Conservation (phyloP, 352 stramenopile genomes). For the Phytophthora ramorum region DNA sequence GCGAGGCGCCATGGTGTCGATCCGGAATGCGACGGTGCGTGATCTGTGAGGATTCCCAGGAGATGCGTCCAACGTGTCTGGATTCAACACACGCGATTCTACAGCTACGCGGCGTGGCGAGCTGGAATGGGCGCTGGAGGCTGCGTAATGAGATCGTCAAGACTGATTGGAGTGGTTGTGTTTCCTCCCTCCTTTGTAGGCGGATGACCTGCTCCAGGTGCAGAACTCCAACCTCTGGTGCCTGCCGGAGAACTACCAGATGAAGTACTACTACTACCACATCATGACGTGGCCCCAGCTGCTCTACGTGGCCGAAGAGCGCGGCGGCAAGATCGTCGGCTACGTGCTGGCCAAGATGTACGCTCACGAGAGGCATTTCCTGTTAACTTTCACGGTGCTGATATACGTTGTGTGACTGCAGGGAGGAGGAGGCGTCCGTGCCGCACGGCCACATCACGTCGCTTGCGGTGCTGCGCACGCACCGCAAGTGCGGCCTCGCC, state of each 20-base stretch:
- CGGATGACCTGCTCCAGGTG: conserved; percentile 97
- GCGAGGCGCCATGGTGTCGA: conserved; percentile 90
- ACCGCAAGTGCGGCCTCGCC: conserved; percentile 97
- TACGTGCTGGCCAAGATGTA: conserved; percentile 99
- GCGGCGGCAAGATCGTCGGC: conserved; percentile 98
- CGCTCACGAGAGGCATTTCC: conserved; percentile 14
- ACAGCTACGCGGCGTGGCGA: not conserved
- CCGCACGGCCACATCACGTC: conserved; percentile 99
- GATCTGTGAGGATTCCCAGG: not conserved
- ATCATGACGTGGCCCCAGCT: conserved; percentile 99
- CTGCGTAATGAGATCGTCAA: not conserved
- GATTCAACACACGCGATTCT: not conserved
- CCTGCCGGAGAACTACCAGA: conserved; percentile 99
- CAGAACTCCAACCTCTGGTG: conserved; percentile 99
- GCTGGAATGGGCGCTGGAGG: not conserved
- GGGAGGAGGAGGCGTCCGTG: conserved; percentile 87
- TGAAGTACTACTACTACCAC: conserved; percentile 99
- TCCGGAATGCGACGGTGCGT: conserved; percentile 93
- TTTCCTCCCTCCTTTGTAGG: conserved; percentile 45
- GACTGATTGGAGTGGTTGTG: conserved; percentile 2
- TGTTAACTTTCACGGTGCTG: not conserved
- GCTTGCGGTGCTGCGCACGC: conserved; percentile 96
- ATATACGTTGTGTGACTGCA: conserved; percentile 15
- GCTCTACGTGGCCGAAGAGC: conserved; percentile 98
- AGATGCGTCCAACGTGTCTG: not conserved